Conservation (phyloP, 306 rosid species). For the Inga oerstediana region DNA sequence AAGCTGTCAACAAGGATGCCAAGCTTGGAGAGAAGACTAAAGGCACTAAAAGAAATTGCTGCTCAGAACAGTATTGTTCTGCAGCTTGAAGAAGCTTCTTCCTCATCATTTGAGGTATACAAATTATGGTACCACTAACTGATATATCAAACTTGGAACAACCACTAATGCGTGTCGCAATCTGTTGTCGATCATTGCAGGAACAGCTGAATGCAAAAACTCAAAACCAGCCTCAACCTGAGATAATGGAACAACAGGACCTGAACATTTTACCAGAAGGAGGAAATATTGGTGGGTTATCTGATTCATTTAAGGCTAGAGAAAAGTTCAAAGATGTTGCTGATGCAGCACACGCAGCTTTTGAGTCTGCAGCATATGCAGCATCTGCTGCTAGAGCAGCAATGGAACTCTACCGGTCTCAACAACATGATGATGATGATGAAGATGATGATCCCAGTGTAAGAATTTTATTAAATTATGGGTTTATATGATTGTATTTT, state of each 20-base stretch:
- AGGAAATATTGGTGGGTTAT: constrained; percentile 44
- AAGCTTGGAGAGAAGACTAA: constrained; percentile 66
- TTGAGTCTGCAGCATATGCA: constrained; percentile 87
- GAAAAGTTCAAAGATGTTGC: constrained; percentile 76
- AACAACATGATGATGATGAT: constrained; percentile 39
- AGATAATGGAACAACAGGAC: constrained; percentile 33
- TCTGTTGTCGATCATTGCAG: constrained; percentile 45
- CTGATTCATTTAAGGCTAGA: constrained; percentile 47
- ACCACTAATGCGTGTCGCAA: not conserved
- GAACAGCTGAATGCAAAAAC: constrained; percentile 37
- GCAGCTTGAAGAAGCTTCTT: constrained; percentile 53
- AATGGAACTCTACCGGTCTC: constrained; percentile 70
- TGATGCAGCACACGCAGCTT: constrained; percentile 96
- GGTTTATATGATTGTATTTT: not conserved
- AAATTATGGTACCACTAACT: not conserved
- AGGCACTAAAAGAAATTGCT: constrained; percentile 79
- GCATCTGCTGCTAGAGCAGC: constrained; percentile 94
- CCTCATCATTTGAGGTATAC: constrained; percentile 55
- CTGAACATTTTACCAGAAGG: constrained; percentile 34
- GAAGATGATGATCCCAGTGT: constrained; percentile 49
- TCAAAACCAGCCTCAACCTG: constrained; percentile 40
- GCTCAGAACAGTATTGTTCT: constrained; percentile 58
- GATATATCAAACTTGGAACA: not conserved
- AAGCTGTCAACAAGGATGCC: constrained; percentile 79
- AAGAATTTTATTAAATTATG: not conserved